Evolutionary conservation across 2,329 filamentous ascomycete genomes (phyloP), one percentile per base, ranked within the genome.

Genomic region (Fusarium nematophilum): DNA sequence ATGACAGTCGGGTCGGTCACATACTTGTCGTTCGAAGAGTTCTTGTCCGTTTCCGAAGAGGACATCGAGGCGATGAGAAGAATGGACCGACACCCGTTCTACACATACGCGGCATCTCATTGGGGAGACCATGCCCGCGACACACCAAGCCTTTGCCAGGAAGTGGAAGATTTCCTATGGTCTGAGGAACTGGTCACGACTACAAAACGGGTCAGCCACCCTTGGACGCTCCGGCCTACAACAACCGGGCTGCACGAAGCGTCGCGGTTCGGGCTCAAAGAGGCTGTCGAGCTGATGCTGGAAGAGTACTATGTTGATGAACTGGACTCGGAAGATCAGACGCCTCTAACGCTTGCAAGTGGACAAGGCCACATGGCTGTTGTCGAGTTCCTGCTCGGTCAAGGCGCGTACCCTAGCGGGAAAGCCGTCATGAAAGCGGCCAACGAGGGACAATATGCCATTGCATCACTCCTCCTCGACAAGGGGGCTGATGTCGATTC

Each of bases 11-110:
- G 53, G 5, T 81, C 76, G 53, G 26, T 75, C 5, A 71, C 70
- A 1, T 79, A 79, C 42, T 64, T 80, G 5, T 75, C 69, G 8
- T 75, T 75, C 15, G n/a, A 21, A 4, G 42, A 46, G 5, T 39
- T 49, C 5, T 26, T 33, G 10, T 33, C 4, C 7, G 5, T 8
- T 33, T n/a, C 30, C 29, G n/a, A n/a, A n/a, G n/a, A n/a, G n/a
- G n/a, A n/a, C n/a, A n/a, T n/a, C n/a, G n/a, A n/a, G n/a, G n/a
- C n/a, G n/a, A n/a, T n/a, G n/a, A n/a, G n/a, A n/a, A n/a, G n/a
- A n/a, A n/a, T n/a, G n/a, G n/a, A n/a, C n/a, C 29, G 6, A n/a
- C 29, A 9, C 30, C 31, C 37, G 7, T 17, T 63, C n/a, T 57
- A 49, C 15, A 34, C 48, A 11, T 63, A 63, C 29, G 50, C 59